Conservation (phyloP, 1,284 basidiomycete genomes). For the Pisolithus thermaeus region DNA sequence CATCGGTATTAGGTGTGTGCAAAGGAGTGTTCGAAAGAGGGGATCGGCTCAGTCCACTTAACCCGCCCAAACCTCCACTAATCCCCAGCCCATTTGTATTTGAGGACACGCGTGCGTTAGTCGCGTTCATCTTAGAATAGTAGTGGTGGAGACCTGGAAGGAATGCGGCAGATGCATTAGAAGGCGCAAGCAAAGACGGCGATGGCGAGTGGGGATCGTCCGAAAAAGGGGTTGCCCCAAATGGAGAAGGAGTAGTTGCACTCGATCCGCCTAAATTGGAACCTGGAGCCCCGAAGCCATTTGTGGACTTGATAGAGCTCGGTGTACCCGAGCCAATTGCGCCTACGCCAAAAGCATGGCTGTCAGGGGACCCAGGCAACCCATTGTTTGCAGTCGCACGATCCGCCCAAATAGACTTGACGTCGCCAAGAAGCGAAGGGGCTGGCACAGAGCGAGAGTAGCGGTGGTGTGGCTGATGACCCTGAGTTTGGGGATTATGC, state of each 20-base stretch:
- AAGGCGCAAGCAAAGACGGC: constrained; percentile 45
- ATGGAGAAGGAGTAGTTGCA: constrained; percentile 7
- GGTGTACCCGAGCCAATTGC: constrained; percentile 40
- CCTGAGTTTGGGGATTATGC: constrained; percentile 13
- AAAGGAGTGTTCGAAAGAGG: constrained; percentile 24
- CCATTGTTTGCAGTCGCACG: constrained; percentile 24
- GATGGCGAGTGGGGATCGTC: constrained; percentile 37
- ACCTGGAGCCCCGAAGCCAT: constrained; percentile 31
- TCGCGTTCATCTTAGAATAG: constrained; percentile 46
- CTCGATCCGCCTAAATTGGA: constrained; percentile 6
- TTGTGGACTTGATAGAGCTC: constrained; percentile 40
- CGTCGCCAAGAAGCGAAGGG: constrained; percentile 62
- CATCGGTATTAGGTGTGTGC: constrained; percentile 29
- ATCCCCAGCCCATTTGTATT: constrained; percentile 19
- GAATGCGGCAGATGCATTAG: constrained; percentile 76
- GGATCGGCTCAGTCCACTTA: constrained; percentile 25
- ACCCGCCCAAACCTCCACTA: constrained; percentile 18
- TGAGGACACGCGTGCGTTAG: constrained; percentile 13
- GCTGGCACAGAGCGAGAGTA: constrained; percentile 77
- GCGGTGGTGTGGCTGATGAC: constrained; percentile 49
- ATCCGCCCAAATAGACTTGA: constrained; percentile 69
- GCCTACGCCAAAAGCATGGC: constrained; percentile 18
- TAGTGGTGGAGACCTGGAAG: constrained; percentile 60
- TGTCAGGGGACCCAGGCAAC: constrained; percentile 27
- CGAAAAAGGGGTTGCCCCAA: constrained; percentile 19